These are phyloP conservation scores for Nicotiana sylvestris DNA, from an alignment of 257 asterid genomes.

Conservation along the genomic window DNA sequence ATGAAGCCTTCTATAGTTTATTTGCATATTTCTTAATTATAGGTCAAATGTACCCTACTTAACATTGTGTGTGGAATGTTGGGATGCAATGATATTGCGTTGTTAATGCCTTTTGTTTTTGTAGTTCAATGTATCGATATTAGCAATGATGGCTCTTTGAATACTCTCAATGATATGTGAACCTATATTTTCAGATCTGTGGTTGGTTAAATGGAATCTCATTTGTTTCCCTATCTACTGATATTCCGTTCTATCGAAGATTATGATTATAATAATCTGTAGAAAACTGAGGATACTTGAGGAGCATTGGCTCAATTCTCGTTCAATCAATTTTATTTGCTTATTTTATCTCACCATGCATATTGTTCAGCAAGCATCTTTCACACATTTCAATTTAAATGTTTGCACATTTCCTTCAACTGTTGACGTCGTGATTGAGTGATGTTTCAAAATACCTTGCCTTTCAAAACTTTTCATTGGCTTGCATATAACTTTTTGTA, in stretches of 20 bases:
- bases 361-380: neutral
- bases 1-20: neutral
- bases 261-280: slow-evolving; percentile 34
- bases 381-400: neutral
- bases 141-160: slow-evolving; percentile 32
- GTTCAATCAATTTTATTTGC: neutral
- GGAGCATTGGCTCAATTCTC: slow-evolving; percentile 25
- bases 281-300: slow-evolving; percentile 34
- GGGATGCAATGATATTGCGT: neutral
- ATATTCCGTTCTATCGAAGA: neutral
- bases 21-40: neutral
- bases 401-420: neutral
- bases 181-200: slow-evolving; percentile 39
- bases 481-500: neutral
- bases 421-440: neutral
- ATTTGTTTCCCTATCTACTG: neutral
- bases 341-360: neutral
- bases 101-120: slow-evolving; percentile 18
- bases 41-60: neutral
- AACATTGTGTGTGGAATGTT: neutral
- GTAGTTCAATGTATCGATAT: slow-evolving; percentile 43
- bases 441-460: neutral
- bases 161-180: slow-evolving; percentile 32
- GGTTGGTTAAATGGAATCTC: neutral
- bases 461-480: neutral